Evolutionary conservation across 768 basidiomycete genomes (phyloP), one percentile per base, ranked within the genome.

Genomic region (Suillus brevipes): DNA sequence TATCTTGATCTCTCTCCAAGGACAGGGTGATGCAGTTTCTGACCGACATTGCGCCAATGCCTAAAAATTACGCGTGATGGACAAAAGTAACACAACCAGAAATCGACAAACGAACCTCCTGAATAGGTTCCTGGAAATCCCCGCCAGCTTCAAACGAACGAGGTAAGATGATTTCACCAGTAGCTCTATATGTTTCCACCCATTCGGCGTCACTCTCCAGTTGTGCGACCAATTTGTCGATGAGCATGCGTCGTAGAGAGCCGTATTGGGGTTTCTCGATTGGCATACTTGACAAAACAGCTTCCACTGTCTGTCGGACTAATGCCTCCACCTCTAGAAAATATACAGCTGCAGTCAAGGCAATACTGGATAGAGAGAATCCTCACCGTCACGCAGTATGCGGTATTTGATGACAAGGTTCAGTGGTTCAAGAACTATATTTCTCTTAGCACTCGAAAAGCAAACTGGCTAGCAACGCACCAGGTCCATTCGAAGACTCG

Each of bases 1-100:
- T 56, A 96, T 92, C 64, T 81, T 83, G 52, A 96, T 84, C 68
- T 89, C 87, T 52, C 88, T 83, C 93, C 94, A 97, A 20, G 79
- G 71, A 23, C 71, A 74, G 55, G 70, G 65, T 6, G 62, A 69
- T 69, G 18, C 82, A 67, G 76, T 71, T 14, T 81, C 71, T 14
- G 74, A 79, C 68, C 78, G 80, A 63, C 83, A 82, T 62, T 72
- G 74, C 28, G 78, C 78, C 42, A 89, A 62, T 6, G 53, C 67
- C 75, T 77, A 38, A 9, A 25, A n/a, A 40, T 49, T 37, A 57
- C 60, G 60, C 65, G 81, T 80, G 72, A 78, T 74, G 55, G 77
- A 77, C 34, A 75, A 75, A 37, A 73, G 65, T 6, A 71, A 61
- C 34, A n/a, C n/a, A 45, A 10, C 25, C 18, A 42, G n/a, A 25